Percentiles rank a stretch among this genome's conserved stretches.
These are phyloP conservation scores for Globisporangium rhizosaccharum DNA, from an alignment of 352 stramenopile species.

Conservation along the genomic window DNA sequence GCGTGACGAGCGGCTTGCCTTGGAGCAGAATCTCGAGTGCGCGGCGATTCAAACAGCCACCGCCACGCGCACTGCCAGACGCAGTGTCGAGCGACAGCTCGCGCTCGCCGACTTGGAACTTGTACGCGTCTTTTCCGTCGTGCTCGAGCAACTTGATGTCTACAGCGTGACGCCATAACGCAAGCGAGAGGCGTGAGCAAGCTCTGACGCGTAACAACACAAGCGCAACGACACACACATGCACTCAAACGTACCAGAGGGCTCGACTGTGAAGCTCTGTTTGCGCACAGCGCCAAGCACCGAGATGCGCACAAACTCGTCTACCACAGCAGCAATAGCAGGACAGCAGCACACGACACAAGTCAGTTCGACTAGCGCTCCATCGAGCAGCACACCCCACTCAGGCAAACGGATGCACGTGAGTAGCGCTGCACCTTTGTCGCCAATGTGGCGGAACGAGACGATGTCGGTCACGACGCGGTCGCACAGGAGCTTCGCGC, in stretches of 20 bases:
- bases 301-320: constrained; percentile 55
- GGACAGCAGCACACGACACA: background rate
- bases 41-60: constrained; percentile 50
- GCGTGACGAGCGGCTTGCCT: constrained; percentile 62
- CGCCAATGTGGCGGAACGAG: constrained; percentile 52
- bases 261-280: constrained; percentile 39
- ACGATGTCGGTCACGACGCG: constrained; percentile 67
- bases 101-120: constrained; percentile 45
- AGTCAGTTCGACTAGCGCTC: background rate
- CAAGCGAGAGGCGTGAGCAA: background rate
- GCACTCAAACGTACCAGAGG: constrained; percentile 25
- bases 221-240: background rate
- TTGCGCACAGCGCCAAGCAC: constrained; percentile 39
- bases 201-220: background rate
- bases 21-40: constrained; percentile 65
- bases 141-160: constrained; percentile 54
- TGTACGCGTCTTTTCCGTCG: constrained; percentile 53
- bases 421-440: too few relatives aligned
- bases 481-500: constrained; percentile 63
- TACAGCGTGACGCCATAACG: constrained; percentile 4
- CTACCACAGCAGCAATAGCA: constrained; percentile 4
- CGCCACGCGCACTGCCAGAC: constrained; percentile 9
- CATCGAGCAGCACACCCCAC: background rate
- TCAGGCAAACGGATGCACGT: too few relatives aligned
- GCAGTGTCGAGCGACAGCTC: constrained; percentile 53